Percentiles rank a stretch among this genome's conserved stretches.
phyloP scores from a whole-genome alignment of 352 stramenopile species.

The Phytophthora chlamydospora region DNA sequence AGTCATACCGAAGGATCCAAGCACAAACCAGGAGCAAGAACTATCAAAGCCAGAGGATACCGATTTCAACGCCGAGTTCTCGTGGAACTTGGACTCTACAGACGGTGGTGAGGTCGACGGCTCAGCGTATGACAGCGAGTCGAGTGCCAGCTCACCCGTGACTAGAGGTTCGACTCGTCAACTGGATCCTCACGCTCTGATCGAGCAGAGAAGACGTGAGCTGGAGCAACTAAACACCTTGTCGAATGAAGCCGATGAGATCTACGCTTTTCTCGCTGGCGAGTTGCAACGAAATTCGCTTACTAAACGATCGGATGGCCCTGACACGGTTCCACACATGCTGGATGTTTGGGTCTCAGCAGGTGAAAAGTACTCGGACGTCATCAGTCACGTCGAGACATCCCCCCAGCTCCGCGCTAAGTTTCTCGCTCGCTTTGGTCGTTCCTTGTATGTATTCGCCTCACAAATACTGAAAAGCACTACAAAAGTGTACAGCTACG shows the following conservation, averaged over 20 bases:
- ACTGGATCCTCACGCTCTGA: conserved; percentile 11
- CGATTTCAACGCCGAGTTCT: conserved; percentile 25
- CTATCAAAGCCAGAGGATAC: conserved; percentile 11
- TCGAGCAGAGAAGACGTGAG: conserved; percentile 15
- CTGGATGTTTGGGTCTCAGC: conserved; percentile 71
- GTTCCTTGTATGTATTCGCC: conserved; percentile 66
- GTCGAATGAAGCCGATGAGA: conserved; percentile 66
- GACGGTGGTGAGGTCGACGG: conserved; percentile 11
- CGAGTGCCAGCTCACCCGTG: conserved; percentile 17
- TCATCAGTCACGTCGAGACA: conserved; percentile 46
- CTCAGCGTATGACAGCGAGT: conserved; percentile 22
- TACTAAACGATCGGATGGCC: conserved; percentile 36
- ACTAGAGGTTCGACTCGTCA: conserved; percentile 6
- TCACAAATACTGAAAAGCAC: conserved; percentile 63
- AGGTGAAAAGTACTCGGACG: conserved; percentile 71
- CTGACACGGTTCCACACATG: conserved; percentile 57
- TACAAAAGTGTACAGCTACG: conserved; percentile 68
- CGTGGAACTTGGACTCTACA: conserved; percentile 24
- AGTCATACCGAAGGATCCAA: neutral
- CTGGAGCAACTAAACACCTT: conserved; percentile 28
- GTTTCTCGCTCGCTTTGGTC: conserved; percentile 58
- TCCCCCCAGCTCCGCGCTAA: conserved; percentile 31
- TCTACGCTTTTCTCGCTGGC: conserved; percentile 57
- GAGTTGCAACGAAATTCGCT: conserved; percentile 49
- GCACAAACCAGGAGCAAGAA: conserved; percentile 25